Conservation (phyloP, 306 rosid genomes). For the Cucurbita moschata region DNA sequence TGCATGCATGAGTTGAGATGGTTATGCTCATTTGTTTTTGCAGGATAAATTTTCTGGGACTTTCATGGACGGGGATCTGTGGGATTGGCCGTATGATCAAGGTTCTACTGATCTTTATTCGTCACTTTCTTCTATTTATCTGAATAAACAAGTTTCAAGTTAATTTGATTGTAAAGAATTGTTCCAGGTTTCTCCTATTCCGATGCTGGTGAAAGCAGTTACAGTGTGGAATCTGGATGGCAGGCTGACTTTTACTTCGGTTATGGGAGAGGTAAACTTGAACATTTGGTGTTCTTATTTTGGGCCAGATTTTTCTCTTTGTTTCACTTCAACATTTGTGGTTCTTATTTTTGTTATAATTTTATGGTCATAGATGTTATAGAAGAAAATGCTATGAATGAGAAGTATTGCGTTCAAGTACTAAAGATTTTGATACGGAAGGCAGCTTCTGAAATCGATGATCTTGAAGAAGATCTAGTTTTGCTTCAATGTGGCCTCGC, state of each 20-base stretch:
- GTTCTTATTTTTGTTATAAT: not conserved
- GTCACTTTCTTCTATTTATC: conserved; percentile 3
- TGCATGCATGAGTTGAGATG: not conserved
- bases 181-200: conserved; percentile 11
- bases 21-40: conserved; percentile 4
- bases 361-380: conserved; percentile 31
- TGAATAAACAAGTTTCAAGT: conserved; percentile 1
- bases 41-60: conserved; percentile 23
- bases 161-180: conserved; percentile 1
- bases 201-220: conserved; percentile 22
- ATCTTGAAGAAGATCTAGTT: conserved; percentile 38
- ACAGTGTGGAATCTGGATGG: conserved; percentile 23
- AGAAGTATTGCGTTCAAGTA: conserved; percentile 41
- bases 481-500: conserved; percentile 44
- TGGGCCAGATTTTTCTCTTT: not conserved
- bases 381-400: conserved; percentile 51
- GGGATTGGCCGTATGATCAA: conserved; percentile 39
- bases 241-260: conserved; percentile 33
- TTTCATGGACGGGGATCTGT: conserved; percentile 57
- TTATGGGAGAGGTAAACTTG: conserved; percentile 29
- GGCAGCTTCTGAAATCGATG: conserved; percentile 47
- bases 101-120: conserved; percentile 26
- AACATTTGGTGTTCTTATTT: not conserved
- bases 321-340: not conserved
- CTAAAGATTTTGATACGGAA: conserved; percentile 33